A percentile compares a stretch with the other conserved stretches of the same genome.
Evolutionary conservation across 163 green algal species (phyloP).

Genomic region (Scenedesmus sp.): DNA sequence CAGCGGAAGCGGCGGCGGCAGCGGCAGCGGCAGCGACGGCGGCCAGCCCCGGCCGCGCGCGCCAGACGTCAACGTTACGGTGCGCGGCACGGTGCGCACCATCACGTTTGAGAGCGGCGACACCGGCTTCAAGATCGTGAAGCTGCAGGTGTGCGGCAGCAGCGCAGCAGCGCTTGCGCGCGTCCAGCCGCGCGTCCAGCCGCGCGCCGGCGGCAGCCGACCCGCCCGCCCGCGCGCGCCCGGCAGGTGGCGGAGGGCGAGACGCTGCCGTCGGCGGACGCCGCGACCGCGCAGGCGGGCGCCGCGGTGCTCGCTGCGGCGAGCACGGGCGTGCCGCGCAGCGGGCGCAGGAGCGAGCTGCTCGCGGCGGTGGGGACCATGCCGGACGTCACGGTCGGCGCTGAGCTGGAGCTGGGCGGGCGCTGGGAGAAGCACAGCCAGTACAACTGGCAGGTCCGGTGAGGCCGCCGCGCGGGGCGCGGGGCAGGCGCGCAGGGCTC

Average conservation of each 20-base stretch:
- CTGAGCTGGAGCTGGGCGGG: slow-evolving; percentile 1
- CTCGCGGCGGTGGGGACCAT: not conserved
- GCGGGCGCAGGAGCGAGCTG: not conserved
- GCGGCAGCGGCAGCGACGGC: not conserved
- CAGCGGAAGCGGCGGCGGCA: slow-evolving; percentile 3
- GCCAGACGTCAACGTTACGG: not conserved
- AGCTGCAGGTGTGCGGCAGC: not conserved
- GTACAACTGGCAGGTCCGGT: slow-evolving; percentile 30
- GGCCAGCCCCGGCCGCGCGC: not conserved
- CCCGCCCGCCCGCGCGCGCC: no score
- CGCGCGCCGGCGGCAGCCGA: no score
- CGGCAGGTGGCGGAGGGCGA: no score
- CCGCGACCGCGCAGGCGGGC: no score
- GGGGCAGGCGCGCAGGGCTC: not conserved
- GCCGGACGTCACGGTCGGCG: not conserved
- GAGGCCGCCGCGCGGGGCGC: not conserved
- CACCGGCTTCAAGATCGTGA: slow-evolving; percentile 31
- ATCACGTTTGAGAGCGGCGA: slow-evolving; percentile 5
- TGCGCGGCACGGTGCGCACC: not conserved
- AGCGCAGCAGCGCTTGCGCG: not conserved
- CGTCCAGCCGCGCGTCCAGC: no score
- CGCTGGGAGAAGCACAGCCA: slow-evolving; percentile 3
- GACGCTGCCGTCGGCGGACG: no score
- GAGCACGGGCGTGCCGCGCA: no score
- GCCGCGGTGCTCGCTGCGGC: no score